Conservation (phyloP, 2,329 filamentous ascomycete genomes). For the Aspergillus sergii region DNA sequence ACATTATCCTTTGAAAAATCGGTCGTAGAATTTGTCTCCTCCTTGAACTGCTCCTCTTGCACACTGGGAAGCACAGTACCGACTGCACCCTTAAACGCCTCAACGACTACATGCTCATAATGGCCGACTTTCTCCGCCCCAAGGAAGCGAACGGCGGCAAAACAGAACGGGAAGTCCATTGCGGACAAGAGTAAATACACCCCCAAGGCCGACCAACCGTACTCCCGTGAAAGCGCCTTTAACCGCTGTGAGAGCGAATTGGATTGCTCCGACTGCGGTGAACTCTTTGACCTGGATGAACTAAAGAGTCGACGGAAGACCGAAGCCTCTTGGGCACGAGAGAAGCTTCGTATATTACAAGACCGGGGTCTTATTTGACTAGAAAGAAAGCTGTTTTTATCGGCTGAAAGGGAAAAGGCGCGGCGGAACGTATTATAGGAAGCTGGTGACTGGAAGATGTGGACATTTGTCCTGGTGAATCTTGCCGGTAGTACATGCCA, state of each 20-base stretch:
- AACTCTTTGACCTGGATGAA: slow-evolving; percentile 26
- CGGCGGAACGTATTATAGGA: slow-evolving; percentile 6
- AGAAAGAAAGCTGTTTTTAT: slow-evolving; percentile 4
- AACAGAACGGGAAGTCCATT: slow-evolving; percentile 94
- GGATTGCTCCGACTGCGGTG: slow-evolving; percentile 29
- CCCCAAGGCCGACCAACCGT: slow-evolving; percentile 91
- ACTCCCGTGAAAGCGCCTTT: slow-evolving; percentile 84
- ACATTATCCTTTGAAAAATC: slow-evolving; percentile 22
- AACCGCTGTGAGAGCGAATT: slow-evolving; percentile 69
- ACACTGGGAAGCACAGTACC: slow-evolving; percentile 41
- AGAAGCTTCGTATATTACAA: neutral
- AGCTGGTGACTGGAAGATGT: neutral
- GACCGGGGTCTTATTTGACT: neutral
- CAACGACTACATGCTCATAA: slow-evolving; percentile 48
- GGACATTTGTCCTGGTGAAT: slow-evolving; percentile 5
- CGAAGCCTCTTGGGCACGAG: slow-evolving; percentile 1
- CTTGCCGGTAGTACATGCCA: slow-evolving; percentile 9
- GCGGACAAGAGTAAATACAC: slow-evolving; percentile 83
- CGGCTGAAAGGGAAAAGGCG: slow-evolving; percentile 6
- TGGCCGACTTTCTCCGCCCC: slow-evolving; percentile 82
- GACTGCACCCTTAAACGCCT: slow-evolving; percentile 37
- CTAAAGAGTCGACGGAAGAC: slow-evolving; percentile 27
- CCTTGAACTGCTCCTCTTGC: slow-evolving; percentile 19
- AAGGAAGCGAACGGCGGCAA: slow-evolving; percentile 77
- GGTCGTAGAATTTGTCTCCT: slow-evolving; percentile 50